Evolutionary conservation across 2,329 filamentous ascomycete species (phyloP).

Genomic region (Botrytis sinoallii): DNA sequence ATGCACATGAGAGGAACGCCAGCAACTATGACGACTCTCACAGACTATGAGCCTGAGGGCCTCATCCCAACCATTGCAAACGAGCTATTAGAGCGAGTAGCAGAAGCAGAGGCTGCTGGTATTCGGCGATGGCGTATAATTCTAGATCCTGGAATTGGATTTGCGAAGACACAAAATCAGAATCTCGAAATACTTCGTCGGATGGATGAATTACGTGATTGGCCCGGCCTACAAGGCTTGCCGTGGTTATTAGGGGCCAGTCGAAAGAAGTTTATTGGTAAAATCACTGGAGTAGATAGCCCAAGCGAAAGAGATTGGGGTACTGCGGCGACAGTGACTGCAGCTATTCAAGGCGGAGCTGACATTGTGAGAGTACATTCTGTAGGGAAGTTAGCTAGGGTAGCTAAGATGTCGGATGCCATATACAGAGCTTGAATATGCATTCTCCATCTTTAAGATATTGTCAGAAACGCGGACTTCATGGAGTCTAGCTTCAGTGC

Average conservation of each 20-base stretch:
- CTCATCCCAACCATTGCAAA: slow-evolving; percentile 52
- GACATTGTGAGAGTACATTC: slow-evolving; percentile 94
- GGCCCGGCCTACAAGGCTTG: slow-evolving; percentile 63
- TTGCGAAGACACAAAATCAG: slow-evolving; percentile 79
- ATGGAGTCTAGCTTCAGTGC: not conserved
- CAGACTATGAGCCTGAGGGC: slow-evolving; percentile 51
- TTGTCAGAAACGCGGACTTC: not conserved
- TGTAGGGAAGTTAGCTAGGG: slow-evolving; percentile 78
- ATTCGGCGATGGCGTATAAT: slow-evolving; percentile 92
- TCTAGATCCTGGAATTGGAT: slow-evolving; percentile 89
- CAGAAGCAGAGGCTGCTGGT: slow-evolving; percentile 73
- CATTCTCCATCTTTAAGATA: no score
- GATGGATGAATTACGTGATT: slow-evolving; percentile 60
- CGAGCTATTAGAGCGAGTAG: slow-evolving; percentile 62
- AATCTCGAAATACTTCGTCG: slow-evolving; percentile 76
- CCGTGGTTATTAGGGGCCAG: slow-evolving; percentile 90
- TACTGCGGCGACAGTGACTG: slow-evolving; percentile 83
- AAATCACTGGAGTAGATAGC: slow-evolving; percentile 70
- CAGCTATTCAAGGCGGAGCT: slow-evolving; percentile 80
- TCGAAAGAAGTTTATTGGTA: slow-evolving; percentile 85
- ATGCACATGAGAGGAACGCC: slow-evolving; percentile 75
- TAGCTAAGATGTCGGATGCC: slow-evolving; percentile 86
- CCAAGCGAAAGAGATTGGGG: slow-evolving; percentile 74
- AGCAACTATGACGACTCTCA: slow-evolving; percentile 58
- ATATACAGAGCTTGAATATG: slow-evolving; percentile 61